Base-by-base conservation (phyloP, 805 yeast genomes). In the Lachancea lanzarotensis region DNA sequence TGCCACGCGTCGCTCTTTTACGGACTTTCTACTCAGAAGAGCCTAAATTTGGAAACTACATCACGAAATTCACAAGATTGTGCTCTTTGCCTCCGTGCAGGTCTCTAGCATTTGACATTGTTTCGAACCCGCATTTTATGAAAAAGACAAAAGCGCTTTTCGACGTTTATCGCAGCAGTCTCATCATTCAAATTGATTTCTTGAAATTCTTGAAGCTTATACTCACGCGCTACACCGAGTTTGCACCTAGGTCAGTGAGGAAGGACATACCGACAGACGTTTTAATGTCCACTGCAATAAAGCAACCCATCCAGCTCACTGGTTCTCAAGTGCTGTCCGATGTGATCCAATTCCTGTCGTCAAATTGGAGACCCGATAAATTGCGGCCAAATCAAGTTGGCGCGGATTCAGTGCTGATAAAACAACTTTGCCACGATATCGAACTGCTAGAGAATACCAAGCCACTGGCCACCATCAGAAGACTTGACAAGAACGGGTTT, bases 131-230 rank as follows among this genome's bases (percentile, higher is more conserved):
- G 13, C 40, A 46, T 4, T 61, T 59, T 35, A 37, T 48, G 18
- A 49, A 47, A 15, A 52, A 59, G 31, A 43, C 57, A 3, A 45
- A 48, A 13, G 25, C 50, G 17, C 55, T 63, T 19, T 62, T 65
- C 40, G 53, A 54, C 35, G 43, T 55, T 10, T 63, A 60, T 38
- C 55, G 55, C 34, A 59, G 57, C 32, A 59, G 66, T 38, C 43
- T 63, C 12, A 46, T 65, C 19, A 55, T 63, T n/a, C 68, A 65
- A 45, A 62, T 65, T 33, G 68, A 65, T 34, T 42, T 65, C 27
- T 47, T 65, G 34, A 63, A 65, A 38, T 58, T 62, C 19, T 42
- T 63, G 18, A 65, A 63, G 42, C 40, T 57, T 9, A 43, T 61
- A 0, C 54, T 63, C 22, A 48, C 52, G 2, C 53, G 55, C 26